These are phyloP conservation scores for Parascedosporium putredinis DNA, from an alignment of 2,329 filamentous ascomycete species.

Conservation along the genomic window DNA sequence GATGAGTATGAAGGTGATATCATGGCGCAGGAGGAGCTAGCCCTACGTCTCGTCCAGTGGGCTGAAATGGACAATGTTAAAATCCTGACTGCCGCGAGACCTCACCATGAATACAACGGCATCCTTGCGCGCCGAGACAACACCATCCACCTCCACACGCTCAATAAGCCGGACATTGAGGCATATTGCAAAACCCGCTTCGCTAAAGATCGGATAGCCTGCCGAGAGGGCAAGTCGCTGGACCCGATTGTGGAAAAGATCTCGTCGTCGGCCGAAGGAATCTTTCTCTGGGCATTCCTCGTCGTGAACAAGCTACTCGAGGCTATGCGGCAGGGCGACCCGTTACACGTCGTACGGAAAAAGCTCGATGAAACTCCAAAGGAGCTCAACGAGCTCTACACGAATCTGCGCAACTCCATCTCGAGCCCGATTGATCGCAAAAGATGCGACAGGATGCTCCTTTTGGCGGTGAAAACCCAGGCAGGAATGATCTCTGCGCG, in stretches of 20 bases:
- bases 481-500: neutral
- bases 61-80: neutral
- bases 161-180: neutral
- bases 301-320: neutral
- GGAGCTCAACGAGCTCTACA: slow-evolving; percentile 1
- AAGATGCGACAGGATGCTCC: neutral
- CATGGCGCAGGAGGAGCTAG: neutral
- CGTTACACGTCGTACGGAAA: neutral
- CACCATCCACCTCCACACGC: neutral
- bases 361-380: neutral
- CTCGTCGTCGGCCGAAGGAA: slow-evolving; percentile 3
- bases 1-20: slow-evolving; percentile 1
- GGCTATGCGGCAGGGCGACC: neutral
- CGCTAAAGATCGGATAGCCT: neutral
- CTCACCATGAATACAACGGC: neutral
- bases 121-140: neutral
- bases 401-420: neutral
- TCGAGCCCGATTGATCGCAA: neutral
- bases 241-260: neutral
- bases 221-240: neutral
- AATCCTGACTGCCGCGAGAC: neutral
- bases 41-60: neutral
- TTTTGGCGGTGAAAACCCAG: neutral
- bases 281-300: slow-evolving; percentile 9
- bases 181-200: neutral